These are phyloP conservation scores for Blastosporella zonata DNA, from an alignment of 1,284 basidiomycete species.

Conservation along the genomic window DNA sequence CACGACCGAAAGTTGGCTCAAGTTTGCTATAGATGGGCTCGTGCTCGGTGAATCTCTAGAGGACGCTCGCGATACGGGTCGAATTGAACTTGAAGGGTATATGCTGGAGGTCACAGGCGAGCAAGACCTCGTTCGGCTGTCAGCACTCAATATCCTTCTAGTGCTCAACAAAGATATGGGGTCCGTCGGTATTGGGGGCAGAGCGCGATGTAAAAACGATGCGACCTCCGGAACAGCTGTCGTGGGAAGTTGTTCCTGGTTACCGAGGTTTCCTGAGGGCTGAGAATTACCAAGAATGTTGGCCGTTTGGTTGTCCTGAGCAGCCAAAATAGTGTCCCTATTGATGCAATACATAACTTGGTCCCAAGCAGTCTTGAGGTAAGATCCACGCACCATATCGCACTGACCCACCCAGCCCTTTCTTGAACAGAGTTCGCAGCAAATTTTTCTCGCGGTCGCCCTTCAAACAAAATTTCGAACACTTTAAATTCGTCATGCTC, in stretches of 20 bases:
- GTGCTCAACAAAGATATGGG: neutral
- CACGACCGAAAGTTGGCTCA: slow-evolving; percentile 35
- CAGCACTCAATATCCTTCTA: neutral
- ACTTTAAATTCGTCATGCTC: slow-evolving; percentile 43
- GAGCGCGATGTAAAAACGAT: slow-evolving; percentile 24
- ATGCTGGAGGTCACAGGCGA: slow-evolving; percentile 27
- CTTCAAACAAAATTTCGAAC: slow-evolving; percentile 64
- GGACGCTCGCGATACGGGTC: slow-evolving; percentile 20
- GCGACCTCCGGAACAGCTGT: neutral
- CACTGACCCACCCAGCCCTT: slow-evolving; percentile 66
- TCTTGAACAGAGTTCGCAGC: slow-evolving; percentile 58
- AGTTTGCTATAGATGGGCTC: slow-evolving; percentile 34
- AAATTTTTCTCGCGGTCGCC: slow-evolving; percentile 51
- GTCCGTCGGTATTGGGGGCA: slow-evolving; percentile 31
- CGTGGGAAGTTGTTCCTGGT: slow-evolving; percentile 13
- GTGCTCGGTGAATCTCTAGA: slow-evolving; percentile 8
- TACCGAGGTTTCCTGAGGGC: slow-evolving; percentile 18
- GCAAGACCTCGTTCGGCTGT: slow-evolving; percentile 11
- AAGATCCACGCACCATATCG: slow-evolving; percentile 54
- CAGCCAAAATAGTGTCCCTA: slow-evolving; percentile 60
- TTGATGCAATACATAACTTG: neutral
- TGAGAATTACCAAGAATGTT: neutral
- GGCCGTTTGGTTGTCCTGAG: slow-evolving; percentile 24
- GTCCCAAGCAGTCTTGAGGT: slow-evolving; percentile 4
- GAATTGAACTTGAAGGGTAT: slow-evolving; percentile 18